A percentile compares a stretch with the other conserved stretches of the same genome.
phyloP scores from a whole-genome alignment of 192 early-diverging fungal species.

The Rhizophagus sp. region DNA sequence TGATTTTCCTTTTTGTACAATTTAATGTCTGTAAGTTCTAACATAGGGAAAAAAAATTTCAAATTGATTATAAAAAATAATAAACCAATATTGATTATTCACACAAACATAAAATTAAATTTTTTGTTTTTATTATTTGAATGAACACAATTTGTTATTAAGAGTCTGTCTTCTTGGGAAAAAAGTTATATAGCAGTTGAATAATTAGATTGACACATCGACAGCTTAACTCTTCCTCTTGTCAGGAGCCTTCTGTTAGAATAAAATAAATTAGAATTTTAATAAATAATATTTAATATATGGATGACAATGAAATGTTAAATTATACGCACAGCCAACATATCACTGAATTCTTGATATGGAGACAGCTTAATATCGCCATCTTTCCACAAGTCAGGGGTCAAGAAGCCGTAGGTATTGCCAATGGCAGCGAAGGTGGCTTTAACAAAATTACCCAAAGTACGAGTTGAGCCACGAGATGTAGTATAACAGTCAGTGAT shows the following conservation, averaged over 20 bases:
- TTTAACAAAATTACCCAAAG: slow-evolving; percentile 99
- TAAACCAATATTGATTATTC: too few species aligned
- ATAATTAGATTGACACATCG: too few species aligned
- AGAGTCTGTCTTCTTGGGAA: background rate
- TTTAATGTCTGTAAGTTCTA: too few species aligned
- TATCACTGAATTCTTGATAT: slow-evolving; percentile 88
- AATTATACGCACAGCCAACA: slow-evolving; percentile 59
- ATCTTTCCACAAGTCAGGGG: slow-evolving; percentile 96
- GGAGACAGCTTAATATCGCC: slow-evolving; percentile 85
- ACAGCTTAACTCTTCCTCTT: slow-evolving; percentile 17
- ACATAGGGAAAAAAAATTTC: too few species aligned
- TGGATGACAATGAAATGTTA: slow-evolving; percentile 13
- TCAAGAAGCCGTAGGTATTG: slow-evolving; percentile 97
- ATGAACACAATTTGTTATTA: background rate
- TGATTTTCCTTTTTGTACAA: too few species aligned
- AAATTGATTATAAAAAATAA: too few species aligned
- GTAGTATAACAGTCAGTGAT: slow-evolving; percentile 98
- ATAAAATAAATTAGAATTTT: slow-evolving; percentile 3
- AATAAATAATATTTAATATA: slow-evolving; percentile 1
- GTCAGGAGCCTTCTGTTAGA: slow-evolving; percentile 22
- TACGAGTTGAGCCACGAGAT: slow-evolving; percentile 94
- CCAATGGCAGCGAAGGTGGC: slow-evolving; percentile 96
- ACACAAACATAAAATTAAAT: too few species aligned
- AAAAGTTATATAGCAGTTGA: too few species aligned
- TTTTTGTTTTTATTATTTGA: background rate